These are phyloP conservation scores for Pseudogymnoascus sp. DNA, from an alignment of 2,329 filamentous ascomycete genomes.

Conservation along the genomic window DNA sequence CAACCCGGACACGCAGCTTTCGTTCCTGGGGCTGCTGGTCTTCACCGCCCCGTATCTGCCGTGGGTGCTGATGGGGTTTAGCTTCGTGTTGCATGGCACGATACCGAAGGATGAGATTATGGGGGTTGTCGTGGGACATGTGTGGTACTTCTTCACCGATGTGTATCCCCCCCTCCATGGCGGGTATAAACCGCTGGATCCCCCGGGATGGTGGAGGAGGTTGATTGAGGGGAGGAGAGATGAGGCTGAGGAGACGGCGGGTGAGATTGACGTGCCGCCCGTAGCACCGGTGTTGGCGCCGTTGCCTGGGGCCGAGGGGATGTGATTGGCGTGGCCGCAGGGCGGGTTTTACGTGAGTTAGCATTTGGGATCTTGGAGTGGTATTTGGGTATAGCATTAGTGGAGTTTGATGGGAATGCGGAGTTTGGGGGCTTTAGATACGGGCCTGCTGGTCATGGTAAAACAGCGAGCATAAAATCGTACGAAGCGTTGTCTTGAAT, in stretches of 20 bases:
- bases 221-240: not conserved
- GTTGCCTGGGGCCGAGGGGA: not conserved
- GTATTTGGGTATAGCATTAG: not conserved
- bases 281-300: not conserved
- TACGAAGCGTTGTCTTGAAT: not conserved
- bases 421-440: not conserved
- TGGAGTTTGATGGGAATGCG: not conserved
- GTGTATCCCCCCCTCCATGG: constrained; percentile 89
- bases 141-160: constrained; percentile 98
- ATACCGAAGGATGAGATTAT: constrained; percentile 95
- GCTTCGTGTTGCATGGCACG: constrained; percentile 78
- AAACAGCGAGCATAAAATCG: not conserved
- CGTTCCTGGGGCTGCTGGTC: constrained; percentile 78
- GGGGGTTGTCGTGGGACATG: constrained; percentile 86
- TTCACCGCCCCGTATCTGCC: constrained; percentile 93
- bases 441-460: not conserved
- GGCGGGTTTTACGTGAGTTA: not conserved
- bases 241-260: not conserved
- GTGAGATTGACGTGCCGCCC: not conserved
- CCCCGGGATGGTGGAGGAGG: constrained; percentile 75
- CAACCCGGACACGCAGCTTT: constrained; percentile 85
- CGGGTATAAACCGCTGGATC: constrained; percentile 77
- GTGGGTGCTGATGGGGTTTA: constrained; percentile 92
- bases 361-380: not conserved
- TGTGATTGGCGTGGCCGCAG: not conserved